These are phyloP conservation scores for Pythium dissimile DNA, from an alignment of 352 stramenopile species.

Conservation along the genomic window DNA sequence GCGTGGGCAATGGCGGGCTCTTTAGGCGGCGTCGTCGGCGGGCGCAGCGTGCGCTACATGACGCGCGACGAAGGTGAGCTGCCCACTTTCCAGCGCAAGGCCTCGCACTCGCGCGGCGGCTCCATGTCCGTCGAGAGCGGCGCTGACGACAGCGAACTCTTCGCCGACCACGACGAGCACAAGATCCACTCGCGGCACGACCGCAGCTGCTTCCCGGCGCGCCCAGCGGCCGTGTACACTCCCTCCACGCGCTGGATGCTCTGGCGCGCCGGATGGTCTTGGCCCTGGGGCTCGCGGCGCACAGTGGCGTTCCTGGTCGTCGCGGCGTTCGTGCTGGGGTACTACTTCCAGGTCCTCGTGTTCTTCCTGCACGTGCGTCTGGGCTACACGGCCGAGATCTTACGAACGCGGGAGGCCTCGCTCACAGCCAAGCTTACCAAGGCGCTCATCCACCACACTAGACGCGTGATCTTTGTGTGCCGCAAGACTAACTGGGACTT, in stretches of 20 bases:
- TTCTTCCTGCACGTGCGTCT: constrained; percentile 66
- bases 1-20: constrained; percentile 6
- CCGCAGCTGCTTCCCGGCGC: constrained; percentile 5
- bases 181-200: constrained; percentile 19
- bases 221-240: not conserved
- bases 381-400: constrained; percentile 49
- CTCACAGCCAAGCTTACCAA: constrained; percentile 45
- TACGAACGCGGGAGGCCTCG: constrained; percentile 37
- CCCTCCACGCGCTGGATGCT: not conserved
- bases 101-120: constrained; percentile 13
- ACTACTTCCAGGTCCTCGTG: constrained; percentile 64
- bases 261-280: constrained; percentile 1
- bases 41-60: constrained; percentile 15
- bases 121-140: constrained; percentile 23
- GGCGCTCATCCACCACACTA: constrained; percentile 48
- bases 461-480: constrained; percentile 66
- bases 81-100: constrained; percentile 23
- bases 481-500: constrained; percentile 81
- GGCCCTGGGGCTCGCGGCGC: constrained; percentile 13
- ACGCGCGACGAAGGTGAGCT: constrained; percentile 20
- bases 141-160: constrained; percentile 21
- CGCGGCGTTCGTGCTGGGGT: constrained; percentile 45
- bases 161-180: constrained; percentile 10
- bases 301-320: constrained; percentile 15
- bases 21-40: not conserved